Percentiles rank a stretch among this genome's conserved stretches.
Evolutionary conservation across 2,329 filamentous ascomycete species (phyloP).

Genomic region (Ophiostoma sp.): DNA sequence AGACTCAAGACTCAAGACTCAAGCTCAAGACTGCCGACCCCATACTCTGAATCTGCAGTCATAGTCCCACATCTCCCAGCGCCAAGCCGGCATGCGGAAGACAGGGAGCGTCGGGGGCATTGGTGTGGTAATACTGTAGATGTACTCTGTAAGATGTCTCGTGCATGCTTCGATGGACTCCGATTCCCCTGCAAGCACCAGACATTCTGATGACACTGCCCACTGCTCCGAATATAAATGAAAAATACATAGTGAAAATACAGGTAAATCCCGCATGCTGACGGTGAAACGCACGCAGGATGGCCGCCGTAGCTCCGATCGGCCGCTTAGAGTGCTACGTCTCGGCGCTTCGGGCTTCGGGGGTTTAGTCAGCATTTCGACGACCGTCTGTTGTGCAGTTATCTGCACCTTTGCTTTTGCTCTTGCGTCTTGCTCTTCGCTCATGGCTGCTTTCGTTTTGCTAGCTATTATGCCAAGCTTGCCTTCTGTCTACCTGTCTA

Average conservation of each 20-base stretch:
- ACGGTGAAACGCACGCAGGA: neutral
- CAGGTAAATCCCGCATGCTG: neutral
- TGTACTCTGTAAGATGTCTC: neutral
- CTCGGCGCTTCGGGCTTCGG: neutral
- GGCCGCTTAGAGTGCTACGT: neutral
- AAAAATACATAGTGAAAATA: neutral
- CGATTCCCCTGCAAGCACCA: neutral
- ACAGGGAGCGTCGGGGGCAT: neutral
- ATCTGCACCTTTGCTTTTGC: neutral
- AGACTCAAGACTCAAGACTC: no score
- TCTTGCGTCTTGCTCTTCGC: neutral
- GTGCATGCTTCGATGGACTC: neutral
- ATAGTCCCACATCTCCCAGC: neutral
- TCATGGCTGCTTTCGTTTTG: no score
- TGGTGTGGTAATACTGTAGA: neutral
- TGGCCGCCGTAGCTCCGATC: neutral
- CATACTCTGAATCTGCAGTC: no score
- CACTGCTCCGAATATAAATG: neutral
- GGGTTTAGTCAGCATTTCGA: neutral
- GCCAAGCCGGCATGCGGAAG: constrained; percentile 8
- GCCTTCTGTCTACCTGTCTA: no score
- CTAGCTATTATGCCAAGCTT: no score
- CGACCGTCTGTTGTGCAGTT: neutral
- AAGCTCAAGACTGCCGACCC: no score
- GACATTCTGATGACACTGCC: neutral